phyloP scores from a whole-genome alignment of 164 flowering plant genomes.

The Hamamelis virginiana region DNA sequence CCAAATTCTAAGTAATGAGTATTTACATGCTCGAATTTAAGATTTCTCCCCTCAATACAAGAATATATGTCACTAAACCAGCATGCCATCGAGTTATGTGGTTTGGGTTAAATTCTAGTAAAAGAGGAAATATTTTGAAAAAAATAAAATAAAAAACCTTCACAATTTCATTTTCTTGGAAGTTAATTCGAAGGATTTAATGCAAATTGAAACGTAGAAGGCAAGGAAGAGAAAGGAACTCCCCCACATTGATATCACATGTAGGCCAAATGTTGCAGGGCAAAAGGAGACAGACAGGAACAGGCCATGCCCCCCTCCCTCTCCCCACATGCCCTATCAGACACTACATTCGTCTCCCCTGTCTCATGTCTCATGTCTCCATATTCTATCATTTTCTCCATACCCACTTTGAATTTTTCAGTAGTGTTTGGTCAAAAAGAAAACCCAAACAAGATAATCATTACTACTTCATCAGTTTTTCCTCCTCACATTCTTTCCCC shows the following conservation, averaged over 20 bases:
- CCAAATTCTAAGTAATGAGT: too few relatives aligned
- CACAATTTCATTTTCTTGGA: too few relatives aligned
- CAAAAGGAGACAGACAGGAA: conserved; percentile 21
- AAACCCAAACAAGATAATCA: background rate
- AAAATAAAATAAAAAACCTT: too few relatives aligned
- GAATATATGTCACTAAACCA: too few relatives aligned
- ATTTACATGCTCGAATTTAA: too few relatives aligned
- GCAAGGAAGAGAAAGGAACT: background rate
- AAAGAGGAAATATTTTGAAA: too few relatives aligned
- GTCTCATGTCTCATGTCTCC: conserved; percentile 16
- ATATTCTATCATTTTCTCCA: conserved; percentile 14
- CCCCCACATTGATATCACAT: background rate
- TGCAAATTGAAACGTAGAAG: background rate
- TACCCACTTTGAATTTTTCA: background rate
- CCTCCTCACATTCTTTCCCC: too few relatives aligned
- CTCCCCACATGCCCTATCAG: conserved; percentile 21
- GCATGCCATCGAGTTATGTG: too few relatives aligned
- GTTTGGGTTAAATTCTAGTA: too few relatives aligned
- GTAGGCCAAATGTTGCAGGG: conserved; percentile 15
- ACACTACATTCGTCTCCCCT: conserved; percentile 20
- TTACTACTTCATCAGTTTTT: background rate
- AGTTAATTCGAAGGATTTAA: too few relatives aligned
- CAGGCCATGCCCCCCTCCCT: conserved; percentile 21
- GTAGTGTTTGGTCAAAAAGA: conserved; percentile 14
- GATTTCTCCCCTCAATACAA: too few relatives aligned